Evolutionary conservation across 2,329 filamentous ascomycete species (phyloP), one percentile per base, ranked within the genome.

Genomic region (Fonsecaea pedrosoi): DNA sequence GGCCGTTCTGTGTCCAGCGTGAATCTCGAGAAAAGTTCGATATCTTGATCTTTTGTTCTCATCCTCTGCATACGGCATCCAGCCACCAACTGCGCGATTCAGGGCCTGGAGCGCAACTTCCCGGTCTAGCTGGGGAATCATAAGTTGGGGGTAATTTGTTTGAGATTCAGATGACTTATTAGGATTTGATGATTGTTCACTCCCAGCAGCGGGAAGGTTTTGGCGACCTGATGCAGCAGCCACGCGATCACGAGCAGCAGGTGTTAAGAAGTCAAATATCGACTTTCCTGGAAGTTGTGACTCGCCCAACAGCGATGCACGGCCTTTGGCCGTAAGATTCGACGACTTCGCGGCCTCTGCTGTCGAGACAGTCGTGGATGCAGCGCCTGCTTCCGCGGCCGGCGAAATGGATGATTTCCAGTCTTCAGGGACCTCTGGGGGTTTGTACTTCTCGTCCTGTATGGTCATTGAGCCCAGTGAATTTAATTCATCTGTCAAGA

Each of bases 181-280:
- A 2, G 86, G 88, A 56, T 84, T 83, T 0, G 91, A 91, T 2
- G 83, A 82, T 34, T 90, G 83, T 79, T 97, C 92, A 60, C 91
- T 89, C 1, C 89, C 82, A 0, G 90, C 95, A 7, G 88, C 87
- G 0, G 95, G 95, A 2, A 99, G 85, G 74, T 94, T 87, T 2
- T 79, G 79, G 65, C 89, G 92, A 0, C 94, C 94, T 2, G 92
- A 92, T 0, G 89, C 89, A 10, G 87, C 84, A 2, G 86, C 92
- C 54, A 99, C 85, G 32, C 89, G 87, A 60, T 94, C 90, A 68
- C 95, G 88, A 3, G 91, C 88, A 38, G 90, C 86, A 0, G 92
- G 84, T 0, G 91, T 91, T 71, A 99, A 85, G 78, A 91, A 99
- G 78, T 98, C 94, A 77, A 98, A 99, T 2, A 99, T 89, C 0